These are phyloP conservation scores for Pythium angustatum DNA, from an alignment of 352 stramenopile genomes.

Conservation along the genomic window DNA sequence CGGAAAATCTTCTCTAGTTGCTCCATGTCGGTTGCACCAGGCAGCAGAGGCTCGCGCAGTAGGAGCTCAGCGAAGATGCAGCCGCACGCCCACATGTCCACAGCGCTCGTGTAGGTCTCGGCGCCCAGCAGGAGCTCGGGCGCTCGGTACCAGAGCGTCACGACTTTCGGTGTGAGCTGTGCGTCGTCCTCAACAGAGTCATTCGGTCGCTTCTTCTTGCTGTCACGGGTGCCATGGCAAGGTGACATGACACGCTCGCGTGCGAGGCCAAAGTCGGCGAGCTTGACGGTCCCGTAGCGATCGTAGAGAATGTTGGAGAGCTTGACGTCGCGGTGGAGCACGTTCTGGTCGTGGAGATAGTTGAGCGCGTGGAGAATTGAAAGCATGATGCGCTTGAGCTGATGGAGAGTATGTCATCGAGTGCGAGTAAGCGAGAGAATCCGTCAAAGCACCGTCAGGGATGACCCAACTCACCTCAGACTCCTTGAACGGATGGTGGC, in stretches of 20 bases:
- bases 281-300: constrained; percentile 61
- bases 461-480: constrained; percentile 67
- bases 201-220: constrained; percentile 77
- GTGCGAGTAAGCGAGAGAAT: background rate
- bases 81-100: constrained; percentile 91
- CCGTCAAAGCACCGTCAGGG: too few species aligned
- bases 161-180: constrained; percentile 80
- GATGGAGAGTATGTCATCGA: background rate
- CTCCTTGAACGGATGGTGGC: constrained; percentile 70
- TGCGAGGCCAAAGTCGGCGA: constrained; percentile 69
- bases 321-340: constrained; percentile 95
- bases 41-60: constrained; percentile 56
- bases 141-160: constrained; percentile 98
- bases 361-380: constrained; percentile 81
- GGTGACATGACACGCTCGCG: constrained; percentile 56
- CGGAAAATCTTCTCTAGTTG: constrained; percentile 77
- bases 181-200: constrained; percentile 37
- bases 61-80: constrained; percentile 66
- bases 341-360: constrained; percentile 79
- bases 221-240: constrained; percentile 59
- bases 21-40: constrained; percentile 61
- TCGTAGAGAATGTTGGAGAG: constrained; percentile 94
- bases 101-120: constrained; percentile 82
- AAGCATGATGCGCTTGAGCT: constrained; percentile 90
- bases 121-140: constrained; percentile 97